Percentiles rank a stretch among this genome's conserved stretches.
Conservation (phyloP, 2,329 filamentous ascomycete species). For the Penicillium oxalicum region DNA sequence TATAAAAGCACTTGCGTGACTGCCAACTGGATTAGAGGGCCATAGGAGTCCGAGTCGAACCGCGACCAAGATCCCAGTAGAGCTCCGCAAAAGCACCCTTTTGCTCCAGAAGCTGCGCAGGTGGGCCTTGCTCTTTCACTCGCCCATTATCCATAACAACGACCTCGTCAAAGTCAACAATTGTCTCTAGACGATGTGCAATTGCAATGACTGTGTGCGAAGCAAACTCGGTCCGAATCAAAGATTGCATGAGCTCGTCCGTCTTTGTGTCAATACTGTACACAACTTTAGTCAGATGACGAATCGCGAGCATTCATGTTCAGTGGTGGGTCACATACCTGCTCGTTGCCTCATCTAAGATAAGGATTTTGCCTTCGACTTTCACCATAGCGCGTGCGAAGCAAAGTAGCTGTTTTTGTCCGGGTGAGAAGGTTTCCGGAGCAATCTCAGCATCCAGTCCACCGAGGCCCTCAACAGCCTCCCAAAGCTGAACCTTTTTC, state of each 20-base stretch:
- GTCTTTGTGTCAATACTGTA: slow-evolving; percentile 1
- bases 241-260: slow-evolving; percentile 2
- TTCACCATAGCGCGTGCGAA: slow-evolving; percentile 41
- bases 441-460: slow-evolving; percentile 35
- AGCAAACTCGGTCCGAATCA: slow-evolving; percentile 2
- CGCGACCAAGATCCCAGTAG: background rate
- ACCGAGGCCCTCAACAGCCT: slow-evolving; percentile 32
- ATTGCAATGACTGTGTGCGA: slow-evolving; percentile 2
- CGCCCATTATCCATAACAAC: slow-evolving; percentile 1
- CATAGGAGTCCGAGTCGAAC: background rate
- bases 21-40: background rate
- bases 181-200: background rate
- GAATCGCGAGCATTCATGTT: background rate
- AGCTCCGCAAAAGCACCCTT: slow-evolving; percentile 1
- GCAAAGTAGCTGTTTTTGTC: slow-evolving; percentile 48
- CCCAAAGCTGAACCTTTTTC: slow-evolving; percentile 43
- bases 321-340: slow-evolving; percentile 28
- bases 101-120: background rate
- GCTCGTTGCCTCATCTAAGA: slow-evolving; percentile 19
- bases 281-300: background rate
- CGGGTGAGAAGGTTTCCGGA: slow-evolving; percentile 38
- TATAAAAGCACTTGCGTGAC: no score
- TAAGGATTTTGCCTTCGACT: slow-evolving; percentile 19
- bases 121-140: slow-evolving; percentile 1
- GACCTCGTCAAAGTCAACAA: slow-evolving; percentile 2